Conservation (phyloP, 805 yeast genomes). For the Myxozyma mucilagina region DNA sequence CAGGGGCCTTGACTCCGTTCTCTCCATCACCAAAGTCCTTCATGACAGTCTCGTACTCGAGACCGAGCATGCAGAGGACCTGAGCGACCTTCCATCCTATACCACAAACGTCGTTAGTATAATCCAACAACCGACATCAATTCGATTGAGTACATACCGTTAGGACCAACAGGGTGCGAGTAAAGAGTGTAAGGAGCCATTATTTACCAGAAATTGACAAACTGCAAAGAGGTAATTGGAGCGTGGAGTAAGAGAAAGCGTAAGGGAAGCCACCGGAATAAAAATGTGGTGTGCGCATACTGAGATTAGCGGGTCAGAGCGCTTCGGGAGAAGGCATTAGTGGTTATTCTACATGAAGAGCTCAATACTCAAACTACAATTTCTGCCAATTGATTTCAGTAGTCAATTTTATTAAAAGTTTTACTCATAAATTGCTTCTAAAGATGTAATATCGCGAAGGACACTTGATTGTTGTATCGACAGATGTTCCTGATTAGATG, state of each 20-base stretch:
- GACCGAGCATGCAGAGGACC: conserved; percentile 76
- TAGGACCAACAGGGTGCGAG: conserved; percentile 37
- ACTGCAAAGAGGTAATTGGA: not conserved
- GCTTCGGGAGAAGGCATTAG: too few species aligned
- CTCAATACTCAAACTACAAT: too few species aligned
- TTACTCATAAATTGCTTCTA: too few species aligned
- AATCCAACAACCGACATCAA: not conserved
- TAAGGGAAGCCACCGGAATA: not conserved
- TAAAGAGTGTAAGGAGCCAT: conserved; percentile 34
- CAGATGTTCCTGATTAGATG: too few species aligned
- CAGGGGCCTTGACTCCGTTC: conserved; percentile 52
- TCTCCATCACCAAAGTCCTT: conserved; percentile 46
- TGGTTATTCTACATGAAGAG: too few species aligned
- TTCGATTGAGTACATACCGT: conserved; percentile 34
- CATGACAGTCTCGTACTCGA: conserved; percentile 63
- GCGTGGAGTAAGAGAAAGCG: not conserved
- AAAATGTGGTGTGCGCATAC: not conserved
- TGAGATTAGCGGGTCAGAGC: too few species aligned
- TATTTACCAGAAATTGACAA: not conserved
- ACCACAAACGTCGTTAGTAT: not conserved
- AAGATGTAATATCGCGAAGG: too few species aligned
- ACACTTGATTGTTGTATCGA: too few species aligned
- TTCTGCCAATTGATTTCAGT: too few species aligned
- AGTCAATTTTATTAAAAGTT: too few species aligned
- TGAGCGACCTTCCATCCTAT: conserved; percentile 72